Conservation (phyloP, 1,284 basidiomycete species). For the Rugosomyces carneus region DNA sequence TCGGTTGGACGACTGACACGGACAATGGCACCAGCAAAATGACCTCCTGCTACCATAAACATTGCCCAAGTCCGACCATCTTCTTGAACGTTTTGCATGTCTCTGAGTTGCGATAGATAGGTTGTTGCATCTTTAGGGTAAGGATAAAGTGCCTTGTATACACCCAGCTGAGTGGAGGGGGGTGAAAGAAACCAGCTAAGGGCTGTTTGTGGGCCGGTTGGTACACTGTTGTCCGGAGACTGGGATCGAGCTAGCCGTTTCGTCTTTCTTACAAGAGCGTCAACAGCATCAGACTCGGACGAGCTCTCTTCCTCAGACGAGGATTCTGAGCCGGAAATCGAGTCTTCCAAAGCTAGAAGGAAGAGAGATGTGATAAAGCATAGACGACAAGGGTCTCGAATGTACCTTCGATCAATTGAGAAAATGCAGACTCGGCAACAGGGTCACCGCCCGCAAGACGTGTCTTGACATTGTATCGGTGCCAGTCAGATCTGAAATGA, state of each 20-base stretch:
- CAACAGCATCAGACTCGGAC: constrained; percentile 60
- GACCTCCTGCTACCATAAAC: constrained; percentile 95
- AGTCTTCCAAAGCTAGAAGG: constrained; percentile 70
- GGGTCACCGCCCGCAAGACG: constrained; percentile 56
- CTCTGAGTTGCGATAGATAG: constrained; percentile 55
- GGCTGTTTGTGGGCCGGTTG: constrained; percentile 60
- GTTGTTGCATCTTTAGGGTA: constrained; percentile 34
- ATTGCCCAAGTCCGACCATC: constrained; percentile 83
- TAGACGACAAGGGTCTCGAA: neutral
- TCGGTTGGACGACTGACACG: constrained; percentile 53
- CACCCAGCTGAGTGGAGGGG: constrained; percentile 82
- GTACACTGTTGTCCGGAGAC: constrained; percentile 35
- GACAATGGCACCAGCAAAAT: constrained; percentile 92
- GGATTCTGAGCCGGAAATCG: constrained; percentile 84
- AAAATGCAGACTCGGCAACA: constrained; percentile 69
- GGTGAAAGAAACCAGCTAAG: constrained; percentile 87
- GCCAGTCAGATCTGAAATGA: constrained; percentile 96
- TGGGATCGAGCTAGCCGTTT: constrained; percentile 40
- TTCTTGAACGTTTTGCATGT: constrained; percentile 58
- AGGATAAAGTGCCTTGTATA: constrained; percentile 76
- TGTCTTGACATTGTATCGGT: constrained; percentile 93
- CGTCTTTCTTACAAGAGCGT: constrained; percentile 61
- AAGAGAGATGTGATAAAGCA: neutral
- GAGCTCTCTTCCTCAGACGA: constrained; percentile 53
- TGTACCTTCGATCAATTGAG: constrained; percentile 74